Conservation (phyloP, 768 basidiomycete species). For the Leccinum fibrillosum region DNA sequence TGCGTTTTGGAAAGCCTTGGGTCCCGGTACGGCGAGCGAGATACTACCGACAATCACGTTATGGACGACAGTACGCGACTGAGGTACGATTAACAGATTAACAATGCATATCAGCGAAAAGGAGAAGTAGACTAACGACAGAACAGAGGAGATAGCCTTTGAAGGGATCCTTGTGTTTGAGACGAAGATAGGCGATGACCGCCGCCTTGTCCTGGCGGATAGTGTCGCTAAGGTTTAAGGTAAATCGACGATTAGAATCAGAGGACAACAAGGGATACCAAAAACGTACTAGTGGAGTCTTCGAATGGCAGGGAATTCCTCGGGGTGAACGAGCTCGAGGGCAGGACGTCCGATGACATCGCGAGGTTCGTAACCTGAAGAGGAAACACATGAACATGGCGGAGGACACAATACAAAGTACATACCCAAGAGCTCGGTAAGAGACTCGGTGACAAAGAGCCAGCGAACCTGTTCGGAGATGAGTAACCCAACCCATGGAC, state of each 20-base stretch:
- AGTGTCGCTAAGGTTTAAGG: slow-evolving; percentile 50
- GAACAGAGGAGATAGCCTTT: slow-evolving; percentile 74
- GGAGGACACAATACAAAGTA: neutral
- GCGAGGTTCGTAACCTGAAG: slow-evolving; percentile 65
- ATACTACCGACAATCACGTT: slow-evolving; percentile 76
- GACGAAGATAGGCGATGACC: slow-evolving; percentile 70
- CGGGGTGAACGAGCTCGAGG: slow-evolving; percentile 76
- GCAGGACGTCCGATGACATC: slow-evolving; percentile 70
- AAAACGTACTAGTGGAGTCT: slow-evolving; percentile 60
- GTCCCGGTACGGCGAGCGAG: slow-evolving; percentile 71
- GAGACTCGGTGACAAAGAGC: slow-evolving; percentile 65
- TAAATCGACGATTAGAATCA: neutral
- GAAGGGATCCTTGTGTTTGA: slow-evolving; percentile 76
- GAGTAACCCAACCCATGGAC: neutral
- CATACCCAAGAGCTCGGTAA: slow-evolving; percentile 60
- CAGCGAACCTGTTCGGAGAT: slow-evolving; percentile 50
- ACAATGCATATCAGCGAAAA: neutral
- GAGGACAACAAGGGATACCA: neutral
- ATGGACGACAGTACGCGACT: slow-evolving; percentile 67
- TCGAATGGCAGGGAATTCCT: slow-evolving; percentile 66
- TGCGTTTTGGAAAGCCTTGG: slow-evolving; percentile 75
- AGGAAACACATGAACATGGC: neutral
- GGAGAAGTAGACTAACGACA: slow-evolving; percentile 51
- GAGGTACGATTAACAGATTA: slow-evolving; percentile 9
- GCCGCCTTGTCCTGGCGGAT: slow-evolving; percentile 79